Evolutionary conservation across 2,329 filamentous ascomycete genomes (phyloP).

Genomic region (Phyllosticta citriasiana): DNA sequence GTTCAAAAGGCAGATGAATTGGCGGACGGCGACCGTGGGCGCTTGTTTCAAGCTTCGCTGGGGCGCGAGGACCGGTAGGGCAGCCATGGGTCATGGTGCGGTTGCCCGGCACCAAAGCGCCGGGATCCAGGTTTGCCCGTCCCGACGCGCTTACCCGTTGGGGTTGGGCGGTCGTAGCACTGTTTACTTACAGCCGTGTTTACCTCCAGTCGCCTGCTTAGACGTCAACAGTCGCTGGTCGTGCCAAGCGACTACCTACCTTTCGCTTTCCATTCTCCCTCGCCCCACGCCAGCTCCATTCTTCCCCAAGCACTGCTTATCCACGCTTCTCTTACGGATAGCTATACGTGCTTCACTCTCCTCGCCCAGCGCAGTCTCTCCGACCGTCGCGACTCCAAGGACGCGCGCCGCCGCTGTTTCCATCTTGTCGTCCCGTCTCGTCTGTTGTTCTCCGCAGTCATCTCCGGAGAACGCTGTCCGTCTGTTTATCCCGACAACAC

Average conservation of each 20-base stretch:
- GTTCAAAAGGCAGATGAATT: no score
- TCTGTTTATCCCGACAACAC: not conserved
- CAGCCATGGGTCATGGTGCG: no score
- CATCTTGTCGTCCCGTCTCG: slow-evolving; percentile 1
- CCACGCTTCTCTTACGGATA: not conserved
- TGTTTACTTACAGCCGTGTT: not conserved
- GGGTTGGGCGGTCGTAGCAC: not conserved
- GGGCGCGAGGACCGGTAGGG: no score
- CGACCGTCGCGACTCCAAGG: not conserved
- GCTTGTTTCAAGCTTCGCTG: no score
- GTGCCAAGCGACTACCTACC: not conserved
- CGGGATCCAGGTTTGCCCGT: not conserved
- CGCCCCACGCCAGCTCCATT: not conserved
- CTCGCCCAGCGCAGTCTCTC: not conserved
- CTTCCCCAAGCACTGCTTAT: not conserved
- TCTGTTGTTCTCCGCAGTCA: not conserved
- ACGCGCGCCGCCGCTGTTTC: not conserved
- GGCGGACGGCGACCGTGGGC: no score
- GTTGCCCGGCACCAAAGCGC: no score
- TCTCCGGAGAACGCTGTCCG: not conserved
- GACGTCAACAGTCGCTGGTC: not conserved
- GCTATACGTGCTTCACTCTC: not conserved
- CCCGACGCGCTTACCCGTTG: not conserved
- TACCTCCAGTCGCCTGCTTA: not conserved
- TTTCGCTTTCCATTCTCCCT: not conserved